phyloP scores from a whole-genome alignment of 2,329 filamentous ascomycete genomes.

The Sporothrix brasiliensis region DNA sequence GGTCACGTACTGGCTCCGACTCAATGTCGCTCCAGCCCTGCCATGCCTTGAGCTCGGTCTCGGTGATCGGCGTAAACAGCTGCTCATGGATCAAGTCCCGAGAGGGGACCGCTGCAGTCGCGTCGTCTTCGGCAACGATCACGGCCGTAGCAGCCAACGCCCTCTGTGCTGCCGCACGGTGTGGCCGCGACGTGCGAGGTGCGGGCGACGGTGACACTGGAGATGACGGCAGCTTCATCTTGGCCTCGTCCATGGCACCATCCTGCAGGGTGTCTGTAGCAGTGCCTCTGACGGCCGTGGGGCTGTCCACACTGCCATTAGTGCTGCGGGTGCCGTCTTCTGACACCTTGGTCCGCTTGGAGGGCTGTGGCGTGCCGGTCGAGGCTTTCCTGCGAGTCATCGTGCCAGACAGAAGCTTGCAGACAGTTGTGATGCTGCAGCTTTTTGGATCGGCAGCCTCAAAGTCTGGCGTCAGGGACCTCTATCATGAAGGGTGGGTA shows the following conservation, averaged over 20 bases:
- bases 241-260: not conserved
- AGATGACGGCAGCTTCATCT: slow-evolving; percentile 9
- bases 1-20: slow-evolving; percentile 73
- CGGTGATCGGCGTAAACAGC: slow-evolving; percentile 52
- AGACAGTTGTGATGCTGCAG: slow-evolving; percentile 13
- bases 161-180: slow-evolving; percentile 24
- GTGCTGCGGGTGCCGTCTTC: not conserved
- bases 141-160: slow-evolving; percentile 27
- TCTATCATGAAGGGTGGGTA: slow-evolving; percentile 3
- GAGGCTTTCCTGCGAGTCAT: slow-evolving; percentile 28
- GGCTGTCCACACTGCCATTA: not conserved
- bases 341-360: slow-evolving; percentile 27
- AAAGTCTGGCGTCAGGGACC: not conserved
- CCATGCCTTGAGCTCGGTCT: slow-evolving; percentile 63
- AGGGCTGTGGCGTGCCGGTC: slow-evolving; percentile 14
- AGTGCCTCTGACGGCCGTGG: not conserved
- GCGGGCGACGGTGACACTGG: slow-evolving; percentile 5
- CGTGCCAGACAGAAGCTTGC: not conserved
- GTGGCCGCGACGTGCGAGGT: slow-evolving; percentile 1
- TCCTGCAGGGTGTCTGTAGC: not conserved
- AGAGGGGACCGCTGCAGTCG: slow-evolving; percentile 25
- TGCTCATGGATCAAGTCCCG: slow-evolving; percentile 37
- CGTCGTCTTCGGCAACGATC: slow-evolving; percentile 23
- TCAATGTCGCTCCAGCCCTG: slow-evolving; percentile 82
- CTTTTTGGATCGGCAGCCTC: not conserved